Conservation (phyloP, 2,329 filamentous ascomycete genomes). For the Massarina eburnea region DNA sequence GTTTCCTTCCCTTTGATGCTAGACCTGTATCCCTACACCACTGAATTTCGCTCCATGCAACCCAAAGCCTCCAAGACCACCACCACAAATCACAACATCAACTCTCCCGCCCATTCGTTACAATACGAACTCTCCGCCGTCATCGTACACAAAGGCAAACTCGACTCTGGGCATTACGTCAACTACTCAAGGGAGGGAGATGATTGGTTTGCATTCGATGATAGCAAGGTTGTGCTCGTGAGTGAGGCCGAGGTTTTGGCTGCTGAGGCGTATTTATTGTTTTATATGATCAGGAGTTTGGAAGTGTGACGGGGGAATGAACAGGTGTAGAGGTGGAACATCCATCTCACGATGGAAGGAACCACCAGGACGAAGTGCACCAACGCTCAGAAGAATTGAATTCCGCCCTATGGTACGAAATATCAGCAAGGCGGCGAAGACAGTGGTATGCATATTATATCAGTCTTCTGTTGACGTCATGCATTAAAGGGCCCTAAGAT, state of each 20-base stretch:
- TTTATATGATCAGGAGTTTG: constrained; percentile 60
- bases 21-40: constrained; percentile 89
- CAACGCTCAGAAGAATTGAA: too few relatives aligned
- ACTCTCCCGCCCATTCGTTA: constrained; percentile 54
- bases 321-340: neutral
- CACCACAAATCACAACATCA: constrained; percentile 33
- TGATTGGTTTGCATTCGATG: constrained; percentile 94
- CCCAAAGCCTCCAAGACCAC: constrained; percentile 33
- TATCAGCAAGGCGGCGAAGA: too few relatives aligned
- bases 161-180: constrained; percentile 90
- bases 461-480: too few relatives aligned
- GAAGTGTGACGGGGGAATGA: constrained; percentile 22
- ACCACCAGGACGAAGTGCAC: too few relatives aligned
- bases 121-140: constrained; percentile 87
- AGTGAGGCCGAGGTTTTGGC: constrained; percentile 81
- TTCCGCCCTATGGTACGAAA: too few relatives aligned
- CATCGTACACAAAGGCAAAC: constrained; percentile 89
- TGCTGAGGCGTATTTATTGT: constrained; percentile 86
- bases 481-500: too few relatives aligned
- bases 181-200: constrained; percentile 84
- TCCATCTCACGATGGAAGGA: neutral
- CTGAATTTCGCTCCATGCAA: constrained; percentile 50
- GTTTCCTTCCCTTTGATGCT: constrained; percentile 84
- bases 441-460: too few relatives aligned
- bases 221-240: constrained; percentile 86